Evolutionary conservation across 2,329 filamentous ascomycete species (phyloP).

Genomic region (Tricladium varicosporioides): DNA sequence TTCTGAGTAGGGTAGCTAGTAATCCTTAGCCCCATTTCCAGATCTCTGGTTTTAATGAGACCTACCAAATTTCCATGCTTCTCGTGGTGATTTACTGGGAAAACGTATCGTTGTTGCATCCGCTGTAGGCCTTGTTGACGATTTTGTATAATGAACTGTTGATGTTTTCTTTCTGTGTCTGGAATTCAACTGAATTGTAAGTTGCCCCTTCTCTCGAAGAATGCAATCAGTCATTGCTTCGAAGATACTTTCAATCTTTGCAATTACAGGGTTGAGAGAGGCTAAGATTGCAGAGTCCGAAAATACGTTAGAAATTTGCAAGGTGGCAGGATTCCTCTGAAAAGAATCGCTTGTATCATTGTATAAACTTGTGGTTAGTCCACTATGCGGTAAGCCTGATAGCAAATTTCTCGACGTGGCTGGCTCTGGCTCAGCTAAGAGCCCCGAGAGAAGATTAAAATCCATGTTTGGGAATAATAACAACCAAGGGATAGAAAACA

Average conservation of each 20-base stretch:
- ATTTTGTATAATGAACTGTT: neutral
- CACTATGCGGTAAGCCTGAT: slow-evolving; percentile 20
- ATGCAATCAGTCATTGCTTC: slow-evolving; percentile 50
- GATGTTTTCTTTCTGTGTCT: slow-evolving; percentile 19
- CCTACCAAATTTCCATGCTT: slow-evolving; percentile 53
- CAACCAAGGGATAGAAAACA: no score
- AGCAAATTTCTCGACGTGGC: slow-evolving; percentile 16
- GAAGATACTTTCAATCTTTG: slow-evolving; percentile 55
- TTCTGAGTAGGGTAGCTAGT: slow-evolving; percentile 54
- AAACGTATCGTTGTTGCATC: slow-evolving; percentile 36
- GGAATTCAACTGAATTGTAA: slow-evolving; percentile 49
- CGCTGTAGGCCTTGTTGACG: neutral
- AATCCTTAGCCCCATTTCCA: slow-evolving; percentile 11
- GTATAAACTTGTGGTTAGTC: slow-evolving; percentile 6
- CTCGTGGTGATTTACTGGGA: slow-evolving; percentile 46
- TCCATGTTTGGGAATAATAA: slow-evolving; percentile 14
- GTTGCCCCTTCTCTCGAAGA: slow-evolving; percentile 39
- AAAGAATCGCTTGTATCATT: no score
- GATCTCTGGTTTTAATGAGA: slow-evolving; percentile 13
- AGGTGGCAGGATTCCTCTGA: neutral
- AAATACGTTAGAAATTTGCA: no score
- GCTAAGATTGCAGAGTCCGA: no score
- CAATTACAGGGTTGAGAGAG: slow-evolving; percentile 37
- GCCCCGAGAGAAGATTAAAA: slow-evolving; percentile 13
- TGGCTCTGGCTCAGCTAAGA: slow-evolving; percentile 4